Evolutionary conservation across 345 rosid species (phyloP).

Genomic region (Eucalyptus coolabah): DNA sequence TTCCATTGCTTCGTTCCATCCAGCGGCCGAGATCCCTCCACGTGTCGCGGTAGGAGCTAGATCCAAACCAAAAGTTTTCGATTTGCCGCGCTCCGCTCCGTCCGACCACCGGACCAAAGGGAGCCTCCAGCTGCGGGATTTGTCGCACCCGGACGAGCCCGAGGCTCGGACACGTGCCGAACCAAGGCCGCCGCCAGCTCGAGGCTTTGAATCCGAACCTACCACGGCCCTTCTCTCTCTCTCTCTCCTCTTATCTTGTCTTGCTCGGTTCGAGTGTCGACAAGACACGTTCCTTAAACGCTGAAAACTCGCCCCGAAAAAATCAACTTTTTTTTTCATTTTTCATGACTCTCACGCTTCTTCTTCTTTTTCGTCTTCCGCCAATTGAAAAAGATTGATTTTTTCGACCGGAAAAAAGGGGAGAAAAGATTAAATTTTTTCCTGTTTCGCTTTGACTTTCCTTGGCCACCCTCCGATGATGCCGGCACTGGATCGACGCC

Average conservation of each 20-base stretch:
- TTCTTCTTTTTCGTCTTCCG: not conserved
- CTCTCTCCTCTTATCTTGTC: not conserved
- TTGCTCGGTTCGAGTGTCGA: not conserved
- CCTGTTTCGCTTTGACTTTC: not conserved
- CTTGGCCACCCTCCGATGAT: not conserved
- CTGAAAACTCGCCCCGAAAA: not conserved
- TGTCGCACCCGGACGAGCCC: not conserved
- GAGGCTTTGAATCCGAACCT: not conserved
- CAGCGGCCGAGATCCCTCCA: not conserved
- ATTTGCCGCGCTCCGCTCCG: not conserved
- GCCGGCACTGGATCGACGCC: not conserved
- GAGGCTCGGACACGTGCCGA: not conserved
- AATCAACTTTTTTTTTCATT: not conserved
- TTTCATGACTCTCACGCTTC: not conserved
- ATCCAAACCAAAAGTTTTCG: not conserved
- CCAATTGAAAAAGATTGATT: not conserved
- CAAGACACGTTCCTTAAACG: not conserved
- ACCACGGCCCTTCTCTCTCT: not conserved
- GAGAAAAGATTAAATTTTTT: not conserved
- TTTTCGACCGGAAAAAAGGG: not conserved
- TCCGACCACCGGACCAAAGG: not conserved
- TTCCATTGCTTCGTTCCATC: not conserved
- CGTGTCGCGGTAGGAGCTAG: not conserved
- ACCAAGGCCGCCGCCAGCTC: not conserved
- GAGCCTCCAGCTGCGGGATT: not conserved